phyloP scores from a whole-genome alignment of 179 eudicot species.

The Patellifolia procumbens region DNA sequence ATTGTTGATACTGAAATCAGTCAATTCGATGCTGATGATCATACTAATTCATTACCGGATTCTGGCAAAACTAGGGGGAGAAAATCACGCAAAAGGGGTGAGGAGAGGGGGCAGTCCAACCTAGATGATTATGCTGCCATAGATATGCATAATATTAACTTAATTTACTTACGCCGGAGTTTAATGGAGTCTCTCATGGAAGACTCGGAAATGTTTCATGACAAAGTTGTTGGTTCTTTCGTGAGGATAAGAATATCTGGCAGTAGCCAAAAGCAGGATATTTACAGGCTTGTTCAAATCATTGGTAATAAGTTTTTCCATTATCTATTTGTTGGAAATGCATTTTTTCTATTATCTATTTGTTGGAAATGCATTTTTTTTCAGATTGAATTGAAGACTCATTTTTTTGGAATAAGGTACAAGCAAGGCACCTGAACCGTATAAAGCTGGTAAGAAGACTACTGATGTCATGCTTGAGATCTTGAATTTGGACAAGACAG shows the following conservation, averaged over 20 bases:
- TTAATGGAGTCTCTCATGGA: conserved; percentile 89
- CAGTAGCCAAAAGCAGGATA: conserved; percentile 78
- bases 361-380: background rate
- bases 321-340: background rate
- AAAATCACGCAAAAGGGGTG: conserved; percentile 64
- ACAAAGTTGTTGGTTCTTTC: conserved; percentile 82
- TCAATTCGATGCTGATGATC: conserved; percentile 64
- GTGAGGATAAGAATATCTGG: conserved; percentile 95
- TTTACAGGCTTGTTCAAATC: conserved; percentile 96
- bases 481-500: conserved; percentile 85
- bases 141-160: conserved; percentile 84
- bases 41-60: conserved; percentile 41
- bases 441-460: conserved; percentile 83
- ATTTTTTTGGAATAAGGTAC: conserved; percentile 60
- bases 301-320: conserved; percentile 54
- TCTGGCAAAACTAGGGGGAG: conserved; percentile 62
- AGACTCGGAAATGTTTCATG: conserved; percentile 65
- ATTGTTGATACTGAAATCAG: conserved; percentile 66
- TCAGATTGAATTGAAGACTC: conserved; percentile 23
- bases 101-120: conserved; percentile 79
- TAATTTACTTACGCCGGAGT: conserved; percentile 80
- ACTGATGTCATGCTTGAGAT: conserved; percentile 85
- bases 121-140: conserved; percentile 96
- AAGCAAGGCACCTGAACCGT: conserved; percentile 70
- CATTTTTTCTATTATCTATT: too few relatives aligned